Evolutionary conservation across 352 stramenopile species (phyloP).

Genomic region (Phytophthora ohioensis): DNA sequence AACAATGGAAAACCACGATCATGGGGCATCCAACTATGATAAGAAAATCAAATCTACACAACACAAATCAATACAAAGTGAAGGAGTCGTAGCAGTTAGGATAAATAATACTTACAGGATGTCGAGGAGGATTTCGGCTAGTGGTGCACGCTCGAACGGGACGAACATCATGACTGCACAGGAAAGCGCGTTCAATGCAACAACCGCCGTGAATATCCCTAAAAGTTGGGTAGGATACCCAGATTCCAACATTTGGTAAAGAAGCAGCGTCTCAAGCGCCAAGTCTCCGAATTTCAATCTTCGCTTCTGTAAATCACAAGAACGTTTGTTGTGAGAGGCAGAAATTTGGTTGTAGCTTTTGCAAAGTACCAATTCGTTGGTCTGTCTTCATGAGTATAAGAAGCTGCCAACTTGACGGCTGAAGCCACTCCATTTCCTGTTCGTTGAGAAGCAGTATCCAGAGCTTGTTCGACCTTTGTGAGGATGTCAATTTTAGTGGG

Average conservation of each 20-base stretch:
- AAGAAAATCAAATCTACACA: constrained; percentile 36
- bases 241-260: constrained; percentile 31
- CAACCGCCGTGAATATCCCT: constrained; percentile 23
- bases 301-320: constrained; percentile 17
- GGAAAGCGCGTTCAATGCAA: constrained; percentile 20
- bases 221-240: constrained; percentile 14
- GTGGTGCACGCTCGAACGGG: constrained; percentile 12
- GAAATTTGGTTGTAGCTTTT: neutral
- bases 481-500: constrained; percentile 2
- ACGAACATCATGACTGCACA: constrained; percentile 27
- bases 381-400: neutral
- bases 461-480: neutral
- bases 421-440: neutral
- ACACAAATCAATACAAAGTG: neutral
- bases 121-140: constrained; percentile 36
- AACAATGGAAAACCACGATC: constrained; percentile 29
- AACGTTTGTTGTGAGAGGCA: too few relatives aligned
- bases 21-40: constrained; percentile 31
- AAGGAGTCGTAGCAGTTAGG: too few relatives aligned
- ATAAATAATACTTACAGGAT: constrained; percentile 30
- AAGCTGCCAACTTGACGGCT: neutral
- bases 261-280: constrained; percentile 20
- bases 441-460: neutral
- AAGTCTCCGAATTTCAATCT: constrained; percentile 30
- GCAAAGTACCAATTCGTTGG: neutral